Percentiles rank a stretch among this genome's conserved stretches.
Evolutionary conservation across 1,284 basidiomycete species (phyloP).

Genomic region (Cutaneotrichosporon cyanovorans): DNA sequence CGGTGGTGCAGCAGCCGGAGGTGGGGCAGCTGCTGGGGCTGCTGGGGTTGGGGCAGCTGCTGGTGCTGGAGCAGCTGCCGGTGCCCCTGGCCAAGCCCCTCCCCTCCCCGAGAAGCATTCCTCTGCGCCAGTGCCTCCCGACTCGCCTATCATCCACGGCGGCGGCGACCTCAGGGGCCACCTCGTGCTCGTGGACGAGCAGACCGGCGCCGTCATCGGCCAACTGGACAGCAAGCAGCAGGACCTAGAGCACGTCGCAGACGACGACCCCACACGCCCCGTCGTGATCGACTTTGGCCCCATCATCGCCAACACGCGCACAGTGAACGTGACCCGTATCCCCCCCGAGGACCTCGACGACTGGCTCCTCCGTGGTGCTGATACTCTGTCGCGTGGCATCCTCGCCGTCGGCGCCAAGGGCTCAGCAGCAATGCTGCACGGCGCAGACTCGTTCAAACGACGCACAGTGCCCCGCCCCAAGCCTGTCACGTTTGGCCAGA

Average conservation of each 20-base stretch:
- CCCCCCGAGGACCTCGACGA: slow-evolving; percentile 58
- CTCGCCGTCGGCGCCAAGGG: slow-evolving; percentile 60
- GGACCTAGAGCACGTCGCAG: slow-evolving; percentile 50
- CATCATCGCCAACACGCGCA: slow-evolving; percentile 41
- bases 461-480: slow-evolving; percentile 9
- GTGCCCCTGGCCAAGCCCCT: no score
- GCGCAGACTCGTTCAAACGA: slow-evolving; percentile 57
- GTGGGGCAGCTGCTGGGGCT: not conserved
- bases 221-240: slow-evolving; percentile 57
- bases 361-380: slow-evolving; percentile 62
- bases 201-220: slow-evolving; percentile 65
- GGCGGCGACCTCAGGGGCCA: slow-evolving; percentile 55
- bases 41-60: not conserved
- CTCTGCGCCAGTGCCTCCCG: no score
- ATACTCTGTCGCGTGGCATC: slow-evolving; percentile 50
- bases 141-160: slow-evolving; percentile 7
- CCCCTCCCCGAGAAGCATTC: no score
- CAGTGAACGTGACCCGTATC: slow-evolving; percentile 52
- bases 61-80: no score
- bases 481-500: slow-evolving; percentile 5
- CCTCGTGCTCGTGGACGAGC: slow-evolving; percentile 66
- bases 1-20: not conserved
- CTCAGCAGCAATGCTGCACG: slow-evolving; percentile 56
- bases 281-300: slow-evolving; percentile 66
- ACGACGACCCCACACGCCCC: slow-evolving; percentile 53